Evolutionary conservation across 176 grass and related monocot species (phyloP).

Genomic region (Dactylis glomerata): DNA sequence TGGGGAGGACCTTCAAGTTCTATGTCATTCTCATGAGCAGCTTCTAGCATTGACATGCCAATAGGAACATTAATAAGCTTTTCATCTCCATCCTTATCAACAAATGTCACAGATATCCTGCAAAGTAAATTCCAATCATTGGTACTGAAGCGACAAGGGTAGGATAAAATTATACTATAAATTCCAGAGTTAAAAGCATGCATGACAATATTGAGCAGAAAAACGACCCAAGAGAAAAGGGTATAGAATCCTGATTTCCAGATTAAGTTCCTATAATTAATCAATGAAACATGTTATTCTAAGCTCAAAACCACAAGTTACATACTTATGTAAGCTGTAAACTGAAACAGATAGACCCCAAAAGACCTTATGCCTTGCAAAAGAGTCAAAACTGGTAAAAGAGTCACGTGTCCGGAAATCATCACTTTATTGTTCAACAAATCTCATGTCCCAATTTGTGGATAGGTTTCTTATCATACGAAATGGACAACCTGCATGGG

Average conservation of each 20-base stretch:
- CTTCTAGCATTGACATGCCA: constrained; percentile 98
- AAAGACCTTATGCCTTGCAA: not conserved
- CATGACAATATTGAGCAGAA: not conserved
- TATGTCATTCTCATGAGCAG: constrained; percentile 94
- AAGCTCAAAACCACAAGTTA: not conserved
- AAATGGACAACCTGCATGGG: not conserved
- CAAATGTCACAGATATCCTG: constrained; percentile 91
- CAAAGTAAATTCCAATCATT: constrained; percentile 8
- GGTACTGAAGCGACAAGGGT: not conserved
- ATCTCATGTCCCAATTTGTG: not conserved
- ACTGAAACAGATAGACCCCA: not conserved
- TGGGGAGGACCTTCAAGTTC: constrained; percentile 69
- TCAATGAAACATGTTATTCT: not conserved
- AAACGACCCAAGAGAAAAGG: not conserved
- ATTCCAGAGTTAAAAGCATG: not conserved
- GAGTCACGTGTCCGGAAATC: not conserved
- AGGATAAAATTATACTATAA: not conserved
- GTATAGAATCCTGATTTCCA: not conserved
- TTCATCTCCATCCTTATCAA: constrained; percentile 79
- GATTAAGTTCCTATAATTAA: constrained; percentile 4
- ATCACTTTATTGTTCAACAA: not conserved
- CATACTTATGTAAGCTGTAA: not conserved
- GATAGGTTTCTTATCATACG: not conserved
- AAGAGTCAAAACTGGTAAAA: not conserved
- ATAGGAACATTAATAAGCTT: constrained; percentile 78